Base-by-base conservation (phyloP, 768 basidiomycete species). In the Neoboletus subvelutipes region DNA sequence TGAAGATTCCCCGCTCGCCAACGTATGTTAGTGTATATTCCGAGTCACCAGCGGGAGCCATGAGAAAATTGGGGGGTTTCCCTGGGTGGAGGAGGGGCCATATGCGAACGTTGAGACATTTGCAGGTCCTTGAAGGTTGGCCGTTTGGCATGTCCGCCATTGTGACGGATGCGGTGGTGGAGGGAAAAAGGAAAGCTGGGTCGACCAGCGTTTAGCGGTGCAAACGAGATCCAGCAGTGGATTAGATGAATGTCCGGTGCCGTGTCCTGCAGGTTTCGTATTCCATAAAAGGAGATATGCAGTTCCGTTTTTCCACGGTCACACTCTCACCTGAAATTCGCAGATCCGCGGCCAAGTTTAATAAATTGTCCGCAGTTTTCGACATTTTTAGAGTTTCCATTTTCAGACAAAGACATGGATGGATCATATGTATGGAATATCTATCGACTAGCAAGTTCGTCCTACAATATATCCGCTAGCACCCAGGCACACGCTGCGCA, bases 41-140 rank as follows among this genome's bases (percentile, higher is more conserved):
- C 65, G 67, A 51, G 59, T 77, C 70, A 47, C 43, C 53, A 40
- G 37, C 28, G 39, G 55, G 29, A 15, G 54, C 48, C 50, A 68
- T 64, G 67, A 74, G 71, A 70, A 74, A 73, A 58, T 69, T 65
- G 56, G 75, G 66, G 13, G 76, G 74, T n/a, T 74, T 61, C 39
- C 50, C 58, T 24, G 55, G 20, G 4, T 49, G 50, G 5, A 72
- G 73, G 28, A 70, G 70, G 10, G 77, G 68, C 43, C 70, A 73
- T 58, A 90, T 79, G 59, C 80, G 82, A 45, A 91, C 77, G 66
- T 91, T 91, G 56, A 91, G 81, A 64, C 89, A 91, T 67, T 75
- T 80, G 71, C 89, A 91, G 53, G 88, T 78, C 73, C 79, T 83
- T 36, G 59, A 59, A 47, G 57, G 57, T 24, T 20, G 39, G 55